These are phyloP conservation scores for Pestalotiopsis fici DNA, from an alignment of 2,329 filamentous ascomycete species.

Conservation along the genomic window DNA sequence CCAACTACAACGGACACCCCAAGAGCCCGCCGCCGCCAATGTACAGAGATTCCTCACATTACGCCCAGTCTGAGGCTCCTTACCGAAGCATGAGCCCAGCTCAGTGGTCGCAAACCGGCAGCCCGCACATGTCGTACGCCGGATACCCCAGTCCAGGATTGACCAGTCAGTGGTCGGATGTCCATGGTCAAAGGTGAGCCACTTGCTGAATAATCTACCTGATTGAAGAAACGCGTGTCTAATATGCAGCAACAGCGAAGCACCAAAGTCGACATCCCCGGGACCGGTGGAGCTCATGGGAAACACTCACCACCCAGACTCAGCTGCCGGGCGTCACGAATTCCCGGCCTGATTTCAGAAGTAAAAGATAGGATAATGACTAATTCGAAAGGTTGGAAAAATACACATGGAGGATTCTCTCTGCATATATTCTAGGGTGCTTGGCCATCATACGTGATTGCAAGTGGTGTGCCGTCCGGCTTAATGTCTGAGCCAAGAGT, in stretches of 20 bases:
- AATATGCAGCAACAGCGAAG: neutral
- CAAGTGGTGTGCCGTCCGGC: neutral
- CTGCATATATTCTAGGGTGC: neutral
- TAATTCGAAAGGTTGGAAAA: neutral
- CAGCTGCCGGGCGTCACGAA: neutral
- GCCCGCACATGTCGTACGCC: constrained; percentile 18
- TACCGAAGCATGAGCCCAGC: constrained; percentile 15
- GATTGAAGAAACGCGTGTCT: neutral
- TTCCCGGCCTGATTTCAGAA: neutral
- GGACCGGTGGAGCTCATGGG: neutral
- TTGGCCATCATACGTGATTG: neutral
- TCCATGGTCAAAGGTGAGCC: neutral
- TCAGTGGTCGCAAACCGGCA: constrained; percentile 15
- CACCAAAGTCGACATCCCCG: neutral
- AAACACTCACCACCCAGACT: neutral
- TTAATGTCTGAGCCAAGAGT: neutral
- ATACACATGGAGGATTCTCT: neutral
- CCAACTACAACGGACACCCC: constrained; percentile 18
- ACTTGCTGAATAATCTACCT: neutral
- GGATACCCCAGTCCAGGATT: constrained; percentile 17
- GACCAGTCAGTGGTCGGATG: neutral
- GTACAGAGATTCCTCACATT: constrained; percentile 12
- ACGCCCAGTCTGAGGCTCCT: constrained; percentile 10
- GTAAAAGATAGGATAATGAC: neutral
- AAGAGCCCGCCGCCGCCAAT: constrained; percentile 16